Conservation (phyloP, 805 yeast species). For the Candida namnaoensis region DNA sequence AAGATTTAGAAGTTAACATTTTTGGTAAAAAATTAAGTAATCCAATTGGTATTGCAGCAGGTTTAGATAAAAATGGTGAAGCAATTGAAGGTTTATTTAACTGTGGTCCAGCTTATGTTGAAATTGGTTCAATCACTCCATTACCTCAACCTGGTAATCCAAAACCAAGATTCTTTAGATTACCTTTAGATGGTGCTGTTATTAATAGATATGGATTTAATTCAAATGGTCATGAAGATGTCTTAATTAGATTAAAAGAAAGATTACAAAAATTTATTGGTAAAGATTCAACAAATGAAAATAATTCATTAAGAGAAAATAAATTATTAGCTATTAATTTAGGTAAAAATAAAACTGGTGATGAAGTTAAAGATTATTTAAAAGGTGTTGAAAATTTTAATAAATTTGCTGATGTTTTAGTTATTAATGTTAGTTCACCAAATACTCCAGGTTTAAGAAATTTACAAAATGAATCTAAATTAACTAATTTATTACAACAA, state of each 20-base stretch:
- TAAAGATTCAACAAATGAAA: conserved; percentile 6
- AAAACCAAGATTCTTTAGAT: conserved; percentile 82
- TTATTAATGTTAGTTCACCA: conserved; percentile 89
- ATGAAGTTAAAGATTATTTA: conserved; percentile 80
- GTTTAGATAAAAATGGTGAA: conserved; percentile 89
- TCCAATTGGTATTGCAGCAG: conserved; percentile 94
- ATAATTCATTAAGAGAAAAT: conserved; percentile 47
- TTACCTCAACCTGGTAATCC: conserved; percentile 93
- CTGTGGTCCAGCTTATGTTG: conserved; percentile 83
- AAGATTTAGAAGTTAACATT: conserved; percentile 46
- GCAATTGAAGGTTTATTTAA: conserved; percentile 76
- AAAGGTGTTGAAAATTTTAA: conserved; percentile 80
- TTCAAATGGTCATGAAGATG: conserved; percentile 78
- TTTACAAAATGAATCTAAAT: conserved; percentile 69
- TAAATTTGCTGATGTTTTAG: conserved; percentile 78
- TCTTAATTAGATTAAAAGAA: conserved; percentile 54
- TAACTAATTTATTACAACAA: conserved; percentile 55
- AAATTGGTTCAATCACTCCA: conserved; percentile 91
- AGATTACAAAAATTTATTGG: conserved; percentile 40
- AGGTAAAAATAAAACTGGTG: conserved; percentile 91
- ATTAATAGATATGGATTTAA: conserved; percentile 94
- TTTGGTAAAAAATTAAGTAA: conserved; percentile 58
- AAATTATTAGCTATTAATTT: conserved; percentile 74
- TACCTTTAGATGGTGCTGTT: conserved; percentile 80
- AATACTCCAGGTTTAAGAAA: conserved; percentile 93